phyloP scores from a whole-genome alignment of 2,329 filamentous ascomycete species.

The Fusarium brevicatenulatum region DNA sequence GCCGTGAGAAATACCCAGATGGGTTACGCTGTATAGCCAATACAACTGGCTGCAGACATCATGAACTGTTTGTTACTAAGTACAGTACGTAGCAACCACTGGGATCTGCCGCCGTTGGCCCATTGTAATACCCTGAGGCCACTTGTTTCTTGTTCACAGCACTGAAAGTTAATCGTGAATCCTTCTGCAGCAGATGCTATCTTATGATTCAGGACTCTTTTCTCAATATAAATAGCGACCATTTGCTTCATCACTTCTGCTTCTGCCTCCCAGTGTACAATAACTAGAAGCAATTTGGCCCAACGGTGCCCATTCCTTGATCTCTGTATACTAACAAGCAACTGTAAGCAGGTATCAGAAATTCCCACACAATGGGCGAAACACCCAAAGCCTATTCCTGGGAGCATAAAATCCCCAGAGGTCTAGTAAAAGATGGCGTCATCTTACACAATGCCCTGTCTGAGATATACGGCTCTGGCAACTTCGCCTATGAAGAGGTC shows the following conservation, averaged over 20 bases:
- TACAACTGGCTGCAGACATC: no score
- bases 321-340: neutral
- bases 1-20: no score
- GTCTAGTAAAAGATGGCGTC: neutral
- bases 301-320: fast-evolving
- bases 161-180: neutral
- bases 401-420: neutral
- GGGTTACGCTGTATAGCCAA: no score
- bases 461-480: neutral
- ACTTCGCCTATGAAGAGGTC: neutral
- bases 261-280: fast-evolving
- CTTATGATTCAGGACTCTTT: neutral
- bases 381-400: neutral
- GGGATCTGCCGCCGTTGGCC: fast-evolving
- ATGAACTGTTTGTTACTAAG: no score
- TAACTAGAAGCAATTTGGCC: fast-evolving
- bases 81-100: fast-evolving
- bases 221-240: fast-evolving
- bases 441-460: neutral
- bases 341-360: no score
- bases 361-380: fast-evolving
- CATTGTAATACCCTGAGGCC: fast-evolving
- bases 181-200: neutral
- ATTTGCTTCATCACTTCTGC: fast-evolving
- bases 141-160: neutral